Evolutionary conservation across 2,329 filamentous ascomycete species (phyloP).

Genomic region (Thermoascus crustaceus): DNA sequence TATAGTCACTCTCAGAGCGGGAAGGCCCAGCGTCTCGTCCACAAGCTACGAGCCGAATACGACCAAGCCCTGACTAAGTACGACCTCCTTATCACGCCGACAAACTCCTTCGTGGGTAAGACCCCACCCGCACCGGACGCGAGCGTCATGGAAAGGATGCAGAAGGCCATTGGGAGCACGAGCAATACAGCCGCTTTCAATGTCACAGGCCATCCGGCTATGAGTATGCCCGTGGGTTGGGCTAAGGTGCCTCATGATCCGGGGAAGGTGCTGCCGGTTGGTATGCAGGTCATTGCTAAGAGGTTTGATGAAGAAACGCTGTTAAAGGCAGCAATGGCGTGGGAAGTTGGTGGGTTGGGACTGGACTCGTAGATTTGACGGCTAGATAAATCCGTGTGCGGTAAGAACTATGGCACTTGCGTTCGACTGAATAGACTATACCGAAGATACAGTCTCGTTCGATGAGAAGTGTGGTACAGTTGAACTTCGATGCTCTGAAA

Average conservation of each 20-base stretch:
- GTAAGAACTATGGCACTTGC: too few species aligned
- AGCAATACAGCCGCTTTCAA: conserved; percentile 52
- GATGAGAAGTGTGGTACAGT: too few species aligned
- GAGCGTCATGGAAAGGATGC: conserved; percentile 32
- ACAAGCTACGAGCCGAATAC: conserved; percentile 39
- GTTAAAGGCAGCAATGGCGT: conserved; percentile 15
- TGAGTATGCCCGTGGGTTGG: conserved; percentile 46
- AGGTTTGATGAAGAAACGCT: conserved; percentile 15
- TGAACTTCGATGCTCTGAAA: too few species aligned
- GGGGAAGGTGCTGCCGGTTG: conserved; percentile 37
- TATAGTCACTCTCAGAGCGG: conserved; percentile 34
- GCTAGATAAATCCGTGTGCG: too few species aligned
- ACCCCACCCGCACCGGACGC: conserved; percentile 26
- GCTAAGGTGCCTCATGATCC: conserved; percentile 35
- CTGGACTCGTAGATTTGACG: too few species aligned
- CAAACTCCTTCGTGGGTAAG: conserved; percentile 37
- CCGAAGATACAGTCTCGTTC: too few species aligned
- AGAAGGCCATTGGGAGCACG: conserved; percentile 42
- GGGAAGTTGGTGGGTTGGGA: conserved; percentile 13
- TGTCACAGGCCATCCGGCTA: conserved; percentile 49
- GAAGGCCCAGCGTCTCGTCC: conserved; percentile 40
- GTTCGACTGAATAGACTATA: too few species aligned
- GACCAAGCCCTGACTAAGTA: conserved; percentile 32
- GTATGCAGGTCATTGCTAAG: conserved; percentile 46
- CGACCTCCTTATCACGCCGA: conserved; percentile 41